A percentile compares a stretch with the other conserved stretches of the same genome.
These are phyloP conservation scores for Boletus coccyginus DNA, from an alignment of 768 basidiomycete species.

Conservation along the genomic window DNA sequence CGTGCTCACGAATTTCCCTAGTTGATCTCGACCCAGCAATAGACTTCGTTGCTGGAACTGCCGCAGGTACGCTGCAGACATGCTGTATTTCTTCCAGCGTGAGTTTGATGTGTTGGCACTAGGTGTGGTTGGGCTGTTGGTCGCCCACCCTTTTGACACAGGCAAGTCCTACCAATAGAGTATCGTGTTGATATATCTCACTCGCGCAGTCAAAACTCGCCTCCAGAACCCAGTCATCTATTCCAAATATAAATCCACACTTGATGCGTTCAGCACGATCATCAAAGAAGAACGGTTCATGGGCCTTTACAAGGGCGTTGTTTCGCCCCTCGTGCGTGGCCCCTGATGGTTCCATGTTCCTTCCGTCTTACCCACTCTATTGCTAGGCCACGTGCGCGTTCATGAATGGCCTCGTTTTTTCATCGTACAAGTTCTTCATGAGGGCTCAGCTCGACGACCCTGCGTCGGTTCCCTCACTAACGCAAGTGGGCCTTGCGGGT, in stretches of 20 bases:
- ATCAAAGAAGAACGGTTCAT: constrained; percentile 63
- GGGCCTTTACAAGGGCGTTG: constrained; percentile 74
- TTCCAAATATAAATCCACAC: constrained; percentile 56
- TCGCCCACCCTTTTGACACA: constrained; percentile 80
- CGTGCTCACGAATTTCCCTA: constrained; percentile 6
- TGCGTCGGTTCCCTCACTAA: constrained; percentile 55
- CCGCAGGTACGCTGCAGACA: constrained; percentile 42
- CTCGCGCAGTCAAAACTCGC: constrained; percentile 67
- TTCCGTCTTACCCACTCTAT: background rate
- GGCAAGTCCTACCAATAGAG: constrained; percentile 30
- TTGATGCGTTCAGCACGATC: constrained; percentile 67
- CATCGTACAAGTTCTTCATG: constrained; percentile 79
- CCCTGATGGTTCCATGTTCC: background rate
- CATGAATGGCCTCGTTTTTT: constrained; percentile 85
- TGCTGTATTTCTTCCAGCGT: too few species aligned
- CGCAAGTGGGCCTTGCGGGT: constrained; percentile 76
- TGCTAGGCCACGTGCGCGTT: constrained; percentile 63
- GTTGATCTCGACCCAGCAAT: constrained; percentile 54
- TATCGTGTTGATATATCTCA: background rate
- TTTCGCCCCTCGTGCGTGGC: constrained; percentile 70
- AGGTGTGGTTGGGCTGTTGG: constrained; percentile 63
- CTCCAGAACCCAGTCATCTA: constrained; percentile 66
- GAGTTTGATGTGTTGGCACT: background rate
- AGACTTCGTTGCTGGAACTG: constrained; percentile 79
- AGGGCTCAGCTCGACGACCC: constrained; percentile 53